Evolutionary conservation across 2,329 filamentous ascomycete species (phyloP).

Genomic region (Ophiostoma himal-ulmi): DNA sequence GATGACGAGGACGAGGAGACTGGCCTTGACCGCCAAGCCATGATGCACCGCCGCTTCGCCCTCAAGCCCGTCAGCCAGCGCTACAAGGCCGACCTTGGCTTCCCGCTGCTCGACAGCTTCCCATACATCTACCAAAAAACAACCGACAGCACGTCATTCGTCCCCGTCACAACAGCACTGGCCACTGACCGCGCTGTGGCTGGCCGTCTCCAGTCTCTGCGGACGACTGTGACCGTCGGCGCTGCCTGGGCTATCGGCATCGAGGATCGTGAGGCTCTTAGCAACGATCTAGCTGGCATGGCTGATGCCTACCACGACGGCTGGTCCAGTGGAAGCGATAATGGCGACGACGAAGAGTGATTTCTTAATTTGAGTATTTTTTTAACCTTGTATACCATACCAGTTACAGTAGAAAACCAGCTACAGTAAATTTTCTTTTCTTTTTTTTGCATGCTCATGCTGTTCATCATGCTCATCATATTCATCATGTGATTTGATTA

Average conservation of each 20-base stretch:
- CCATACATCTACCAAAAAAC: constrained; percentile 62
- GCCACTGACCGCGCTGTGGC: constrained; percentile 72
- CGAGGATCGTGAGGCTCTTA: constrained; percentile 78
- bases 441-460: not conserved
- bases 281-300: constrained; percentile 73
- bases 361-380: not conserved
- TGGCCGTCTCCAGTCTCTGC: constrained; percentile 59
- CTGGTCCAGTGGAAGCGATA: constrained; percentile 72
- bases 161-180: constrained; percentile 55
- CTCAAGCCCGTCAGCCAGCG: constrained; percentile 31
- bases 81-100: constrained; percentile 51
- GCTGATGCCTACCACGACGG: constrained; percentile 85
- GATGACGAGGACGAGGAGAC: constrained; percentile 10
- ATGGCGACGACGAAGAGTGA: constrained; percentile 54
- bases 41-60: constrained; percentile 28
- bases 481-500: not conserved
- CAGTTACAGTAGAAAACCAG: not conserved
- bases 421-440: too few relatives aligned
- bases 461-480: not conserved
- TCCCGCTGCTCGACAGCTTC: constrained; percentile 78
- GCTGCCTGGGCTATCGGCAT: constrained; percentile 54
- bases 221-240: constrained; percentile 50
- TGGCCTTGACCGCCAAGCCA: constrained; percentile 21
- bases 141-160: constrained; percentile 31
- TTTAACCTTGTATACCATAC: not conserved